phyloP scores from a whole-genome alignment of 306 rosid genomes.

The Trifolium dubium region DNA sequence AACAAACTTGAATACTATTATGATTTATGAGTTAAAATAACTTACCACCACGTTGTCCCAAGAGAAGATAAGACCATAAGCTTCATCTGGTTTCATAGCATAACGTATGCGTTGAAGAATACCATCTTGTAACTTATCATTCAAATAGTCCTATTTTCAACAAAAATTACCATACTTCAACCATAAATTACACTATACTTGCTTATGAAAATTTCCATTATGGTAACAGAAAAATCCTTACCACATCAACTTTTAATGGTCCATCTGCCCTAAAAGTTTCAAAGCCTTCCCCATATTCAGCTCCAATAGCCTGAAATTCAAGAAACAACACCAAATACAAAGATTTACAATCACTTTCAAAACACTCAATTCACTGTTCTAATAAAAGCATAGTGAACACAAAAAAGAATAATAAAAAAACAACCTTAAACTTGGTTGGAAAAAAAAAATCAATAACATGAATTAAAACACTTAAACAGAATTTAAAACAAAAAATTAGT shows the following conservation, averaged over 20 bases:
- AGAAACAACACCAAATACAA: conserved; percentile 30
- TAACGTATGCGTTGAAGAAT: conserved; percentile 93
- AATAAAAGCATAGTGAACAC: conserved; percentile 6
- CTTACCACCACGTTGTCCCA: conserved; percentile 97
- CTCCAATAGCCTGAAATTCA: conserved; percentile 80
- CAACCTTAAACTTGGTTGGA: not conserved
- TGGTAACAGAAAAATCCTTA: conserved; percentile 48
- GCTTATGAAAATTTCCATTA: not conserved
- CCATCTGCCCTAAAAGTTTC: conserved; percentile 96
- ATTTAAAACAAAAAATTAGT: conserved; percentile 16
- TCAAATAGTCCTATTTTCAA: conserved; percentile 85
- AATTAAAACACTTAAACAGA: conserved; percentile 19
- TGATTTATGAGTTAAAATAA: conserved; percentile 42
- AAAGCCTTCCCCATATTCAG: conserved; percentile 99
- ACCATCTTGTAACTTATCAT: conserved; percentile 92
- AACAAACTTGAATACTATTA: conserved; percentile 37
- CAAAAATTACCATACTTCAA: conserved; percentile 45
- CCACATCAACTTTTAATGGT: conserved; percentile 93
- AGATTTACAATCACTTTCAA: conserved; percentile 31
- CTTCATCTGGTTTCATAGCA: conserved; percentile 99
- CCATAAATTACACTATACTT: conserved; percentile 9
- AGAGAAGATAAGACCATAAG: conserved; percentile 94
- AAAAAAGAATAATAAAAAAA: conserved; percentile 17
- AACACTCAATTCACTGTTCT: conserved; percentile 37
- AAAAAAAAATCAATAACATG: not conserved